phyloP scores from a whole-genome alignment of 805 yeast genomes.

The Nakazawaea peltata region DNA sequence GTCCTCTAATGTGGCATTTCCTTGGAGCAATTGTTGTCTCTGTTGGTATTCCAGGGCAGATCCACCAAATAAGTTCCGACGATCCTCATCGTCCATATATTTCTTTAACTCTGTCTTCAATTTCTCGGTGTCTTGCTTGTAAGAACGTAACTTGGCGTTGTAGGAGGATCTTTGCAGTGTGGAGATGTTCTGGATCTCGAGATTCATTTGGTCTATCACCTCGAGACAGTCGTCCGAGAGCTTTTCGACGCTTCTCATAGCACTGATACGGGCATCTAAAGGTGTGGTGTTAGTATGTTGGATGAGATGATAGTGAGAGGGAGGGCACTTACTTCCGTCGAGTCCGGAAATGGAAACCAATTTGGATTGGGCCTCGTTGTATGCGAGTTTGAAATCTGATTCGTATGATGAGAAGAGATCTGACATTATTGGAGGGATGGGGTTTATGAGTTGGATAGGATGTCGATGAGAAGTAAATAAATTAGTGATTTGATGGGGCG shows the following conservation, averaged over 20 bases:
- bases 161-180: conserved; percentile 60
- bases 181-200: conserved; percentile 83
- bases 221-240: conserved; percentile 78
- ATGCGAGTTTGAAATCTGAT: conserved; percentile 62
- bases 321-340: conserved; percentile 34
- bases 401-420: conserved; percentile 60
- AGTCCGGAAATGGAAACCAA: conserved; percentile 44
- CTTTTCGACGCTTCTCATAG: conserved; percentile 53
- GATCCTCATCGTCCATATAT: conserved; percentile 61
- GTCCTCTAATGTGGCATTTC: conserved; percentile 74
- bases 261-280: conserved; percentile 40
- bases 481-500: no score
- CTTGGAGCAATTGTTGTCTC: conserved; percentile 70
- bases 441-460: no score
- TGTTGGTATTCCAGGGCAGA: conserved; percentile 38
- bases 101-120: conserved; percentile 47
- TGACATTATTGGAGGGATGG: no score
- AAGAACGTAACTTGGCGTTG: conserved; percentile 72
- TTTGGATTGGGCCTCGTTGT: conserved; percentile 62
- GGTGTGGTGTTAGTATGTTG: no score
- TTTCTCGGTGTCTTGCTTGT: conserved; percentile 49
- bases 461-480: no score
- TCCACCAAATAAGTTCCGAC: conserved; percentile 63
- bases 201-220: conserved; percentile 75
- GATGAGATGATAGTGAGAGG: no score